Conservation (phyloP, 169 alveolate species). For the Neospora caninum region DNA sequence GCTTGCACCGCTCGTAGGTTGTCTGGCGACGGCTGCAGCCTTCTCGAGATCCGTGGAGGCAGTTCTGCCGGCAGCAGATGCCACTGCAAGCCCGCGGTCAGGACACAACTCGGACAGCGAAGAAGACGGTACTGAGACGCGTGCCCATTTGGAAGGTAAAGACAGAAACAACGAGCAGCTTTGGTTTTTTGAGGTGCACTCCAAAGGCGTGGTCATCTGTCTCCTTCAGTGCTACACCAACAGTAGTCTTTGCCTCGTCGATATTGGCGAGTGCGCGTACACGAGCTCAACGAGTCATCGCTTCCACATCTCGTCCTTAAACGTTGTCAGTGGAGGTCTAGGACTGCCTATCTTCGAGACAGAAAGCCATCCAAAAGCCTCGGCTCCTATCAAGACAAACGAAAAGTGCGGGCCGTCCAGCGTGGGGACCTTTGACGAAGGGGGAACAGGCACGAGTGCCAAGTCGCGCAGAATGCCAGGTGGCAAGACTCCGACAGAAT, state of each 20-base stretch:
- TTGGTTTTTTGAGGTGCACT: not conserved
- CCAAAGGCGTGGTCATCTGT: constrained; percentile 8
- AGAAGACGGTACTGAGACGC: not conserved
- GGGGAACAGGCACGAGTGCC: not conserved
- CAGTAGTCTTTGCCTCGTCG: constrained; percentile 6
- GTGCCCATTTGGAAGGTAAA: not conserved
- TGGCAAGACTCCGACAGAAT: not conserved
- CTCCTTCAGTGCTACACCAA: constrained; percentile 43
- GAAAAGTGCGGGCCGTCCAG: not conserved
- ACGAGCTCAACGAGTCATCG: not conserved
- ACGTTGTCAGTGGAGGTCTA: constrained; percentile 28
- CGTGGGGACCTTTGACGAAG: not conserved
- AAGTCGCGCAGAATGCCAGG: not conserved
- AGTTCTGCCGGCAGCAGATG: not conserved
- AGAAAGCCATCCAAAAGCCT: not conserved
- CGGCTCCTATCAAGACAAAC: not conserved
- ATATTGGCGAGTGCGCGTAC: constrained; percentile 2
- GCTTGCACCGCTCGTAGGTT: constrained; percentile 8
- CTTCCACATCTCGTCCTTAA: not conserved
- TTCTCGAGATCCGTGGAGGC: not conserved
- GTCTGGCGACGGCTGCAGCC: not conserved
- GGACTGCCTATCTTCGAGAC: constrained; percentile 26
- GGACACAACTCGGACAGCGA: not conserved
- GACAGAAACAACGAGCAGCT: not conserved
- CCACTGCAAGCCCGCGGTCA: not conserved